Evolutionary conservation across 129 eudicot genomes (phyloP), one percentile per base, ranked within the genome.

Genomic region (Lactuca sativa): DNA sequence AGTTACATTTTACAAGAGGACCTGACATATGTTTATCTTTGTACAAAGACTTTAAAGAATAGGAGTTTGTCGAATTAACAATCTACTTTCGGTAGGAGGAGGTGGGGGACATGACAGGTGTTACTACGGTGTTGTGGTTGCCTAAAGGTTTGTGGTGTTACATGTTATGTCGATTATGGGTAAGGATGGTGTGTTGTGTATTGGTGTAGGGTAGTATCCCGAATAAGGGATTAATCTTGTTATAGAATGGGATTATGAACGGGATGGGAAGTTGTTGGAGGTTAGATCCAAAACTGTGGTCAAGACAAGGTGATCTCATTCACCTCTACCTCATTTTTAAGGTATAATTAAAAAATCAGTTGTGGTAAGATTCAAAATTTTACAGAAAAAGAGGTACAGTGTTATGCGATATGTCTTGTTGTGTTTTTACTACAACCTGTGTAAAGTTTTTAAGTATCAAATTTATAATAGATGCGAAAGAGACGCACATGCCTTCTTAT

Each of bases 191-290:
- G 66, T 81, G 59, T 85, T 44, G 99, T 12, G 66, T 81, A 55
- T 85, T 44, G 99, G 99, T 6, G 89, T 87, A 31, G 99, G 97
- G 52, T 95, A 97, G 99, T 95, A 95, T 69, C 90, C 99, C 0
- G 95, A 90, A 33, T 97, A 95, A 74, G 99, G 99, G 52, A 83
- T 95, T 17, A 90, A 90, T 80, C 97, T 95, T 56, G 96, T 95
- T n/a, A 95, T 95, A 96, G 99, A 95, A 56, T 84, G 99, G 75
- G 99, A 95, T 78, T 95, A 95, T 82, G 97, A 88, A 52, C 67
- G 79, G 4, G 97, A 90, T 78, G 99, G 99, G 56, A 95, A 85
- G 75, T 93, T 95, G 52, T 87, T 77, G 79, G 99, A 95, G 75
- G 90, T 95, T 56, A 75, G 99, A 56, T 87, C 72, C 0, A 87